A percentile compares a stretch with the other conserved stretches of the same genome.
Evolutionary conservation across 768 basidiomycete genomes (phyloP).

Genomic region (Mrakia hoshinonis): DNA sequence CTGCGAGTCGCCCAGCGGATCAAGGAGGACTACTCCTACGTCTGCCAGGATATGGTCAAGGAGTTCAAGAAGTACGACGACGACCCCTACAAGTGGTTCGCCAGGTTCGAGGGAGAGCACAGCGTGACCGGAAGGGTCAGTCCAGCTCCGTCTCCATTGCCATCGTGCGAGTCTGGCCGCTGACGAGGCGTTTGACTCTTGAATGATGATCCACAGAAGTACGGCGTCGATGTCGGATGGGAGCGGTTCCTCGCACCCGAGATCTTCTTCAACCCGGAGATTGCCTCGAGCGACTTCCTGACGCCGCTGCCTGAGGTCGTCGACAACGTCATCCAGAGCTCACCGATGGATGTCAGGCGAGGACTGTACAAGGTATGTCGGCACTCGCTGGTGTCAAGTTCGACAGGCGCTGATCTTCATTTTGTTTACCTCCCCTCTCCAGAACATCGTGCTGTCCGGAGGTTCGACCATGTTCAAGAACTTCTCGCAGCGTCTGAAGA

Average conservation of each 20-base stretch:
- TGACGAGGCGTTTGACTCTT: background rate
- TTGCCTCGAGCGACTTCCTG: constrained; percentile 92
- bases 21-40: constrained; percentile 97
- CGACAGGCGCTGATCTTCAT: background rate
- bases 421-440: background rate
- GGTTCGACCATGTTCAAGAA: constrained; percentile 99
- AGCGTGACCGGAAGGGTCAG: constrained; percentile 81
- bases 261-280: constrained; percentile 99
- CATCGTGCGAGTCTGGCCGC: background rate
- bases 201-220: constrained; percentile 69
- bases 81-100: constrained; percentile 90
- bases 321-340: constrained; percentile 87
- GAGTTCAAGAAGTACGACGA: constrained; percentile 97
- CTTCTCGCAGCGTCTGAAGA: constrained; percentile 92
- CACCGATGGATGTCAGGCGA: constrained; percentile 92
- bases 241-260: constrained; percentile 98
- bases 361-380: constrained; percentile 78
- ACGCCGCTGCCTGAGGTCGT: constrained; percentile 94
- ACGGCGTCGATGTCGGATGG: constrained; percentile 87
- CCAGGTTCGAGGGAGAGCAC: constrained; percentile 86
- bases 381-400: too few relatives aligned
- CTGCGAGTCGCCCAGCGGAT: constrained; percentile 81
- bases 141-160: background rate
- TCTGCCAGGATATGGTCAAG: constrained; percentile 96
- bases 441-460: constrained; percentile 96